Evolutionary conservation across 352 stramenopile genomes (phyloP), one percentile per base, ranked within the genome.

Genomic region (Phytophthora lateralis): DNA sequence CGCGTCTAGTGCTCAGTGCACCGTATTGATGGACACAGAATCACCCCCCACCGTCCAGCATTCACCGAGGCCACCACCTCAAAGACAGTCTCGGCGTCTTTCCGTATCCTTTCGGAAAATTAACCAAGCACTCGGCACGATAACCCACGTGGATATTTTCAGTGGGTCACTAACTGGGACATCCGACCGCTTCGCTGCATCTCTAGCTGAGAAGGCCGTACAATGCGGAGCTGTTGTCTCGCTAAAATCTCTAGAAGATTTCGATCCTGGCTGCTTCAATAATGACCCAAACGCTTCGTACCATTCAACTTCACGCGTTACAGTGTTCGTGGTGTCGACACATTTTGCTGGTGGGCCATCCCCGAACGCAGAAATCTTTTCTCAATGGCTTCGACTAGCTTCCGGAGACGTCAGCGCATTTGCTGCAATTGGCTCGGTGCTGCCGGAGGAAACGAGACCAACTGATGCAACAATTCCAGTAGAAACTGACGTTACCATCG

Each of bases 121-220:
- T 12, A 44, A 18, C 9, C 55, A 51, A 38, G 37, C 15, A 8
- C 7, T 29, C 18, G 29, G 45, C n/a, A 47, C n/a, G 11, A 66
- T 60, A 17, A 60, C 58, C 2, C 32, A 71, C 21, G 47, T 97
- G 8, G 85, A 73, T n/a, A 79, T 97, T 20, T 97, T 93, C 63
- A 97, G 88, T 66, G 93, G 89, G 21, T 95, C 80, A 10, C 86
- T 98, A 67, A 98, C 92, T 11, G 93, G 93, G 39, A 98, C 93
- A 0, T 82, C 93, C 10, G 89, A 98, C 68, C 80, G 80, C 9
- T 97, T 97, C 69, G 88, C 90, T 10, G 76, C 88, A 45, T 69
- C 78, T 37, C 42, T 98, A 4, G 82, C 80, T 14, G 32, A 48
- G 2, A 48, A 55, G 5, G 45, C 45, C 9, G 35, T 76, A 94